These are phyloP conservation scores for Eimeria acervulina DNA, from an alignment of 169 alveolate genomes.

Conservation along the genomic window DNA sequence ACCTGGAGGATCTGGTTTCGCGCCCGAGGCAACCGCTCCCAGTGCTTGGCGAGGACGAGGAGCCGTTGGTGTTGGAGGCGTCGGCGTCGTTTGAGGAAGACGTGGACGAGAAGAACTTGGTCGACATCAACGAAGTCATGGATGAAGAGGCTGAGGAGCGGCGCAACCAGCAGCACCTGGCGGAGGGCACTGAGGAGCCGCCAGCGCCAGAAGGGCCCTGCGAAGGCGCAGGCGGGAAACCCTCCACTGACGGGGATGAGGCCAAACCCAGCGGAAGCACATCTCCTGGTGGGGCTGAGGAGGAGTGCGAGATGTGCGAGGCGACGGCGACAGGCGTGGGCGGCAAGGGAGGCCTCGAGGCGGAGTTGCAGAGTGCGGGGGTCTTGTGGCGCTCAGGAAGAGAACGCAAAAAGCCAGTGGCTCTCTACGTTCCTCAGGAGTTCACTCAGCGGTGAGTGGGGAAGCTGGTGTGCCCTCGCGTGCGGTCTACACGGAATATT, in stretches of 20 bases:
- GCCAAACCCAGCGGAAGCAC: slow-evolving; percentile 42
- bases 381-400: slow-evolving; percentile 83
- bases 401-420: slow-evolving; percentile 82
- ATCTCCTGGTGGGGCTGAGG: slow-evolving; percentile 39
- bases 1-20: slow-evolving; percentile 58
- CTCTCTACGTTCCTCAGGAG: slow-evolving; percentile 82
- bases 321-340: neutral
- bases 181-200: slow-evolving; percentile 65
- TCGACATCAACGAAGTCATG: slow-evolving; percentile 89
- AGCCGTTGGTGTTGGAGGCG: slow-evolving; percentile 59
- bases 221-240: slow-evolving; percentile 1
- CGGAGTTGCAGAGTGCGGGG: slow-evolving; percentile 81
- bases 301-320: slow-evolving; percentile 13
- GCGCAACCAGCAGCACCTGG: slow-evolving; percentile 51
- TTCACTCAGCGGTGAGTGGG: slow-evolving; percentile 80
- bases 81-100: slow-evolving; percentile 79
- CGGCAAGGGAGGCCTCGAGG: slow-evolving; percentile 77
- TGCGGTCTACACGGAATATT: too few species aligned
- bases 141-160: slow-evolving; percentile 85
- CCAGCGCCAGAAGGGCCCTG: slow-evolving; percentile 15
- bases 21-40: slow-evolving; percentile 82
- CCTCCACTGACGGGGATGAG: slow-evolving; percentile 4
- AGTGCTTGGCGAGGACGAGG: slow-evolving; percentile 68
- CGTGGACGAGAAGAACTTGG: slow-evolving; percentile 84
- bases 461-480: neutral